Conservation (phyloP, 1,284 basidiomycete genomes). For the Trichosporon faecale region DNA sequence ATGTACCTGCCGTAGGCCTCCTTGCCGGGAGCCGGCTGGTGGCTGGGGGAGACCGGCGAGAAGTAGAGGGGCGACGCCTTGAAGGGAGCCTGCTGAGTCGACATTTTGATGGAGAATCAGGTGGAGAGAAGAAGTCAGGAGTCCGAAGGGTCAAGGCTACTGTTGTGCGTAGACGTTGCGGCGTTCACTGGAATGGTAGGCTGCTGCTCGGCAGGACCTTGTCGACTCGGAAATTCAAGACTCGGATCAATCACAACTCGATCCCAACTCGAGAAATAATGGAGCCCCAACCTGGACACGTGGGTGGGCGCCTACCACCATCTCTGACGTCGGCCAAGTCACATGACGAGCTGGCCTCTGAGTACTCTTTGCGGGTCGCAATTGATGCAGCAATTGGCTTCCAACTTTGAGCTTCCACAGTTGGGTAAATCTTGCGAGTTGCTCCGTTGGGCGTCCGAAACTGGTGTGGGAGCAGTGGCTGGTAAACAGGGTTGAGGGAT, state of each 20-base stretch:
- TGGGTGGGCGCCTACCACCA: neutral
- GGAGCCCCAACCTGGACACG: neutral
- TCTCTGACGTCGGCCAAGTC: neutral
- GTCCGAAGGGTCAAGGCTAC: neutral
- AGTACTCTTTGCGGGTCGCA: neutral
- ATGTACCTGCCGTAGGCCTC: constrained; percentile 35
- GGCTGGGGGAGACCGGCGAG: constrained; percentile 38
- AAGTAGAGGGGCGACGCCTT: constrained; percentile 42
- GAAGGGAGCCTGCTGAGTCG: constrained; percentile 24
- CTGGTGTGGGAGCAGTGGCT: neutral
- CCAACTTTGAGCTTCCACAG: neutral
- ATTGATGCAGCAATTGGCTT: neutral
- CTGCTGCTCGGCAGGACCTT: constrained; percentile 4
- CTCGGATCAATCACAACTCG: constrained; percentile 3
- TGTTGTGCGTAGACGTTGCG: neutral
- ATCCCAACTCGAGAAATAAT: neutral
- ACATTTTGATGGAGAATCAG: constrained; percentile 9
- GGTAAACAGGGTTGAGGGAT: neutral
- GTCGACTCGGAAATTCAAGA: constrained; percentile 7
- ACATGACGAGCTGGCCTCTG: neutral
- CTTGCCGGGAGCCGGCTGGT: constrained; percentile 26
- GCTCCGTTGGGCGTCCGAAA: neutral
- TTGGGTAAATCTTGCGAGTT: neutral
- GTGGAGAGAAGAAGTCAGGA: neutral
- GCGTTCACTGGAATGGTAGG: neutral